Evolutionary conservation across 495 filamentous ascomycete species (phyloP).

Genomic region (Xylaria venustula): DNA sequence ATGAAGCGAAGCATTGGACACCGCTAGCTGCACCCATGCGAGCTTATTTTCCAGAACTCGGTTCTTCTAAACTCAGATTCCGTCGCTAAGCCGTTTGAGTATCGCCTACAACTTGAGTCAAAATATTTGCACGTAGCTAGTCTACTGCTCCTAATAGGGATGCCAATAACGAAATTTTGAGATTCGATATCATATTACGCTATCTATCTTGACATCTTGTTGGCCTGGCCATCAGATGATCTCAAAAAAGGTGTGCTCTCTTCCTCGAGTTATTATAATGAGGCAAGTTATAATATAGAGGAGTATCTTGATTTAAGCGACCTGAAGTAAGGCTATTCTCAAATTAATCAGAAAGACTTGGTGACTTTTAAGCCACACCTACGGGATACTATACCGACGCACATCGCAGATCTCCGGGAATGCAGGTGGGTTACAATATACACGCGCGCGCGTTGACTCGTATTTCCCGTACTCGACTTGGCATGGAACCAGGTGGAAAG

Average conservation of each 20-base stretch:
- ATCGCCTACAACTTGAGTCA: no score
- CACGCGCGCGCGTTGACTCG: neutral
- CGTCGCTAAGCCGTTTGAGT: neutral
- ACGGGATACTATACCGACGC: conserved; percentile 25
- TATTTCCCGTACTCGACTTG: neutral
- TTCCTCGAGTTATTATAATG: neutral
- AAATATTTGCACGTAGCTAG: no score
- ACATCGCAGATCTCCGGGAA: conserved; percentile 16
- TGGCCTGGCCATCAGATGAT: no score
- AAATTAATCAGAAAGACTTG: conserved; percentile 15
- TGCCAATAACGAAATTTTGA: no score
- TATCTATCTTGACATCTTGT: no score
- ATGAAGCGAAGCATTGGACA: neutral
- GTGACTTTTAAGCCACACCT: conserved; percentile 3
- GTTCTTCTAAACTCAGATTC: neutral
- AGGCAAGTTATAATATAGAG: neutral
- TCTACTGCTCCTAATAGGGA: no score
- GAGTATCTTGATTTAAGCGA: neutral
- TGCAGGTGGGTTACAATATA: conserved; percentile 12
- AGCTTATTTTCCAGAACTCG: neutral
- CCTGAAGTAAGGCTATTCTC: conserved; percentile 19
- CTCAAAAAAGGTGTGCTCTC: neutral
- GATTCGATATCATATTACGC: no score
- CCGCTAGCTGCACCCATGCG: neutral
- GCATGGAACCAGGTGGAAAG: neutral